phyloP scores from a whole-genome alignment of 805 yeast species.

The Pichia deserticola region DNA sequence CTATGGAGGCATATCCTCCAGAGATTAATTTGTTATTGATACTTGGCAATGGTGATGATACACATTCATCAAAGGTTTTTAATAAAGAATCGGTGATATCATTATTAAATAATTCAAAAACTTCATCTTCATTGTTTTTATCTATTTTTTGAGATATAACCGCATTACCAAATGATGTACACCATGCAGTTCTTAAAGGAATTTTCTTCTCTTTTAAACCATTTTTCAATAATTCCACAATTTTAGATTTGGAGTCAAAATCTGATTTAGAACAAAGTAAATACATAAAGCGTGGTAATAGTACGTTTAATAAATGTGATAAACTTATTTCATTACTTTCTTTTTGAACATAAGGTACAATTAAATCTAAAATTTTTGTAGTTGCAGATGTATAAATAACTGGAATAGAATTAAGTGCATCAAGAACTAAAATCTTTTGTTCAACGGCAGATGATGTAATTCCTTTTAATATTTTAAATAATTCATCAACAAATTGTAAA shows the following conservation, averaged over 20 bases:
- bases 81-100: constrained; percentile 10
- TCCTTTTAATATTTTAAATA: constrained; percentile 50
- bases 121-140: background rate
- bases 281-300: constrained; percentile 37
- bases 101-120: constrained; percentile 6
- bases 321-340: constrained; percentile 72
- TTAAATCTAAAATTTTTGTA: constrained; percentile 32
- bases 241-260: constrained; percentile 20
- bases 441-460: constrained; percentile 55
- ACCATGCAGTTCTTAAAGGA: constrained; percentile 64
- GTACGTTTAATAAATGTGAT: constrained; percentile 39
- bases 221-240: constrained; percentile 29
- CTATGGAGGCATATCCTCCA: constrained; percentile 45
- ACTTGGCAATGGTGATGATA: constrained; percentile 45
- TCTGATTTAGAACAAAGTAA: constrained; percentile 18
- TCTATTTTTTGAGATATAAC: constrained; percentile 12
- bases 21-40: constrained; percentile 43
- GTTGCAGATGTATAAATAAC: background rate
- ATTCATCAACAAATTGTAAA: constrained; percentile 39
- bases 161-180: constrained; percentile 37
- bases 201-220: constrained; percentile 65
- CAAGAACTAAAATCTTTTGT: constrained; percentile 48
- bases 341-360: constrained; percentile 51
- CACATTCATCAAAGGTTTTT: constrained; percentile 33
- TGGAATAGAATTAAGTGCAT: constrained; percentile 29